phyloP scores from a whole-genome alignment of 345 rosid species.

The Eucalyptus shirleyi region DNA sequence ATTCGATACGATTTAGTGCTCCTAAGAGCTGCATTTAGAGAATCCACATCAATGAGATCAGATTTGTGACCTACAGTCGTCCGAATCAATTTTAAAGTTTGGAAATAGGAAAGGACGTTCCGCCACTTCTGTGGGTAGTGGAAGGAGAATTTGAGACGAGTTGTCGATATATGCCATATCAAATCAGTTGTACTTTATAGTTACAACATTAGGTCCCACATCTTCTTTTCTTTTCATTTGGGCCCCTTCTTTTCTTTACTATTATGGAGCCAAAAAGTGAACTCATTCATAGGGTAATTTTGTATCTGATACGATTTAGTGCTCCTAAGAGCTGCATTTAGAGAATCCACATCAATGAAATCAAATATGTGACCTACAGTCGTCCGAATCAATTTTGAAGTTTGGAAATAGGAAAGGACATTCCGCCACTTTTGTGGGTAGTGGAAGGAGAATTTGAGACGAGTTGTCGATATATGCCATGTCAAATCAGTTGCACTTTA shows the following conservation, averaged over 20 bases:
- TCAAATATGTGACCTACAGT: not conserved
- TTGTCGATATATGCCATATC: not conserved
- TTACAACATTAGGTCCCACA: not conserved
- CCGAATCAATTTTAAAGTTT: rapidly evolving
- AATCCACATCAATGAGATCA: not conserved
- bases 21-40: not conserved
- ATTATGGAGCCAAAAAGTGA: not conserved
- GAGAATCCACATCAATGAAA: not conserved
- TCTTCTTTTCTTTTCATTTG: not conserved
- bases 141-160: not conserved
- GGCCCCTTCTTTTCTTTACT: not conserved
- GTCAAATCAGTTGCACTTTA: not conserved
- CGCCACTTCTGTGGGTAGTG: rapidly evolving
- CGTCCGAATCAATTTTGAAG: rapidly evolving
- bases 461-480: not conserved
- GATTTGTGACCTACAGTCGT: not conserved
- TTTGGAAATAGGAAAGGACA: not conserved
- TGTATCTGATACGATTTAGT: not conserved
- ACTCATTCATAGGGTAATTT: not conserved
- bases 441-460: not conserved
- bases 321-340: not conserved
- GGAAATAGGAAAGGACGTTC: not conserved
- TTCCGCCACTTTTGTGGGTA: rapidly evolving
- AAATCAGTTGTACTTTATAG: not conserved
- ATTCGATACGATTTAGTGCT: not conserved